Evolutionary conservation across 2,329 filamentous ascomycete genomes (phyloP), one percentile per base, ranked within the genome.

Genomic region (Bertia moriformis): DNA sequence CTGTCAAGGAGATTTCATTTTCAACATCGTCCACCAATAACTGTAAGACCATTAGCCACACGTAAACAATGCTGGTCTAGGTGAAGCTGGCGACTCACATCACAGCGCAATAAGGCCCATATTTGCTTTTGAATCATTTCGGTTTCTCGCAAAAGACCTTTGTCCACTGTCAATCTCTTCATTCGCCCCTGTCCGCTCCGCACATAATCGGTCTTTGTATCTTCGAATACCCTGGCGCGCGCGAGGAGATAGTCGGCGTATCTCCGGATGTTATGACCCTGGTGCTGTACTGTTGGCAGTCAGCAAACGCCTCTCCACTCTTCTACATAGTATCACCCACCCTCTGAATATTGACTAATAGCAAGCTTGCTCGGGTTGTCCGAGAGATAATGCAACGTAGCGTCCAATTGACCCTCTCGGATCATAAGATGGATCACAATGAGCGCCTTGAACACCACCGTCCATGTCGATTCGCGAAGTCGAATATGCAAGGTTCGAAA

Each of bases 401-500:
- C 71, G 48, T 80, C 73, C 33, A 67, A 65, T 49, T 76, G 69
- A 30, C 77, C 77, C 57, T 82, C 77, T 46, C 78, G 67, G 48
- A 82, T 76, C 76, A 82, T 80, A 37, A 82, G 61, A 51, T 82
- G 77, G n/a, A 80, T 67, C 37, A 82, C 72, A 44, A 82, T 81
- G 33, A 82, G 64, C 39, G 72, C 65, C 54, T 82, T 82, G 66
- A 79, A 82, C 27, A 78, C 76, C 38, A 35, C 17, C 7, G 77
- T 82, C 77, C 77, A 82, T 58, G 76, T 78, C 47, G 75, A 75
- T 51, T 82, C 77, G 51, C 76, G 71, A 47, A 82, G 58, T 42
- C 77, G 67, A 49, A 74, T 68, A 45, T 77, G 76, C 33, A 82
- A 60, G 39, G 74, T 74, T 40, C 77, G 71, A 53, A 82, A 82